These are phyloP conservation scores for Colletotrichum godetiae DNA, from an alignment of 2,329 filamentous ascomycete genomes.

Conservation along the genomic window DNA sequence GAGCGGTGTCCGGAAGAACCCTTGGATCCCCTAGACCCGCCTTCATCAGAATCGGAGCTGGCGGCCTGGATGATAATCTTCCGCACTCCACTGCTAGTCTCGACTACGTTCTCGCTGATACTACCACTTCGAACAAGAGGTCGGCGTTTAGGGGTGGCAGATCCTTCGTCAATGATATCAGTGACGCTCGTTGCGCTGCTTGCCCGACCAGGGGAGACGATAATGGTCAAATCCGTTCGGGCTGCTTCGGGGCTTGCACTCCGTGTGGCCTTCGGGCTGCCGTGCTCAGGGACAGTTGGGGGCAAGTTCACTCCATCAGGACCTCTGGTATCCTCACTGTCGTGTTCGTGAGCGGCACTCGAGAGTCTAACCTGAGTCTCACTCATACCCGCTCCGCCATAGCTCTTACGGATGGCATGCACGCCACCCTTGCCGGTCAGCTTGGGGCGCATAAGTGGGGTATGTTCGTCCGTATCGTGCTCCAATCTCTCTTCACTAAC, in stretches of 20 bases:
- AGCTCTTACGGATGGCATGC: slow-evolving; percentile 36
- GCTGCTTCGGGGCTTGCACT: slow-evolving; percentile 14
- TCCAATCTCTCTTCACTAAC: slow-evolving; percentile 13
- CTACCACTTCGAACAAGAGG: slow-evolving; percentile 37
- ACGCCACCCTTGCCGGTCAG: slow-evolving; percentile 41
- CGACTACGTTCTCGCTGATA: slow-evolving; percentile 37
- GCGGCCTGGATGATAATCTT: slow-evolving; percentile 37
- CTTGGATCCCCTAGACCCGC: slow-evolving; percentile 34
- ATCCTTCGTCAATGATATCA: slow-evolving; percentile 24
- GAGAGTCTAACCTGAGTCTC: slow-evolving; percentile 33
- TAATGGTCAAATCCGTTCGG: slow-evolving; percentile 24
- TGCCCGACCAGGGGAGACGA: slow-evolving; percentile 24
- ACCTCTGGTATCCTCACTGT: not conserved
- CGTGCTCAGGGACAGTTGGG: slow-evolving; percentile 24
- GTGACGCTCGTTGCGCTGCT: slow-evolving; percentile 29
- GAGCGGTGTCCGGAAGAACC: slow-evolving; percentile 30
- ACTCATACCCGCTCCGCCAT: slow-evolving; percentile 34
- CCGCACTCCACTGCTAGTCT: slow-evolving; percentile 36
- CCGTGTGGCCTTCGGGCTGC: not conserved
- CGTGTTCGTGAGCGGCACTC: slow-evolving; percentile 11
- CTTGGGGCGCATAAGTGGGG: slow-evolving; percentile 35
- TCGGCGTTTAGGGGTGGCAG: slow-evolving; percentile 26
- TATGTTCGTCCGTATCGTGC: slow-evolving; percentile 30
- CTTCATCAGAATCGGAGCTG: slow-evolving; percentile 35
- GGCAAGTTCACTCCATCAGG: slow-evolving; percentile 13